These are phyloP conservation scores for Apophysomyces sp. DNA, from an alignment of 371 early-diverging fungal genomes.

Conservation along the genomic window DNA sequence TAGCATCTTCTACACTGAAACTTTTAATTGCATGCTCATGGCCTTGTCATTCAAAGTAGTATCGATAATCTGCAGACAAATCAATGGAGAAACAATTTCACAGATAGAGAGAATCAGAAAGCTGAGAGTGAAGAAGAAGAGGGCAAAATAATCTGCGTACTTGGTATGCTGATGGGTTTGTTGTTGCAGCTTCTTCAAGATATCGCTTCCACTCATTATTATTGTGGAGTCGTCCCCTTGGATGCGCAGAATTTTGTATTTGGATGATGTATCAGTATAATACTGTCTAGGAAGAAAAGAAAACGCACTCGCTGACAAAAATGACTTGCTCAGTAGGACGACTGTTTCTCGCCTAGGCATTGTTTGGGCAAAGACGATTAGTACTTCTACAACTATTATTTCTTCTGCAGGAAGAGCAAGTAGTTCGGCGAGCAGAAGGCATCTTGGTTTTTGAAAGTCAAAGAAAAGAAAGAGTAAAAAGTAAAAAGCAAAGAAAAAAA, in stretches of 20 bases:
- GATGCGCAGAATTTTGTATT: constrained; percentile 11
- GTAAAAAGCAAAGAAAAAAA: too few species aligned
- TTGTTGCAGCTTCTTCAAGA: constrained; percentile 5
- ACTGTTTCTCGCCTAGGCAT: not conserved
- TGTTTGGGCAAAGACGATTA: not conserved
- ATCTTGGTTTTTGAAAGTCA: too few species aligned
- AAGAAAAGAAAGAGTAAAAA: too few species aligned
- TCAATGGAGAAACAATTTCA: not conserved
- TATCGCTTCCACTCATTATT: constrained; percentile 10
- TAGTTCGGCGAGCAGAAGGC: too few species aligned
- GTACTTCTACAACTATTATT: not conserved
- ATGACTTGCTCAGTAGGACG: too few species aligned
- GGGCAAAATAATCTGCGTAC: constrained; percentile 14
- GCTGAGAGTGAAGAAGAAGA: constrained; percentile 3
- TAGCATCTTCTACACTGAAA: too few species aligned
- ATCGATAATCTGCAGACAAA: too few species aligned
- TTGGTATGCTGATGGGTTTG: not conserved
- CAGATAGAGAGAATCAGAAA: not conserved
- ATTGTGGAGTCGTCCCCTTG: constrained; percentile 2
- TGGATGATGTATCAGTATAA: too few species aligned
- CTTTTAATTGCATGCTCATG: too few species aligned
- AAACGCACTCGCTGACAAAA: too few species aligned
- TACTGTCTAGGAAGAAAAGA: not conserved
- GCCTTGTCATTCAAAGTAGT: too few species aligned
- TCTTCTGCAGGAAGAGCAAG: not conserved